phyloP scores from a whole-genome alignment of 169 alveolate species.

The Babesia sp. region DNA sequence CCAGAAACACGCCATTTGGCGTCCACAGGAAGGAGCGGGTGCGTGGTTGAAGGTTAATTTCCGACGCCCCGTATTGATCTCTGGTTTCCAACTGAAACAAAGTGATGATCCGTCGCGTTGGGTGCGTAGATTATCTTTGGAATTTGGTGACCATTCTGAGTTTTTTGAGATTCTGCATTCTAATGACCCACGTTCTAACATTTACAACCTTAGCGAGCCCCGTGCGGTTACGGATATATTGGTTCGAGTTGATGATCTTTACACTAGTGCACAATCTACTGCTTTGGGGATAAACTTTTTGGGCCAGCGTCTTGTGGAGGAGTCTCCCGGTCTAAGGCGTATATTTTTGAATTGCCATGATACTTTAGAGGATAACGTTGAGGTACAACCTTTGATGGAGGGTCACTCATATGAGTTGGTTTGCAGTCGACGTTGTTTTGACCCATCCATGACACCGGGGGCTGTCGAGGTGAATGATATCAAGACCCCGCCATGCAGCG shows the following conservation, averaged over 20 bases:
- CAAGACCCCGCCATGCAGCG: slow-evolving; percentile 26
- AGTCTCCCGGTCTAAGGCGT: slow-evolving; percentile 12
- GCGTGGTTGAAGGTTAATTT: slow-evolving; percentile 62
- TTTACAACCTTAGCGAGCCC: slow-evolving; percentile 66
- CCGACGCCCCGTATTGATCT: slow-evolving; percentile 67
- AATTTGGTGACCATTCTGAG: slow-evolving; percentile 64
- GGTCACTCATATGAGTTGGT: slow-evolving; percentile 28
- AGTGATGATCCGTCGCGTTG: slow-evolving; percentile 71
- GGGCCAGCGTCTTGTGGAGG: slow-evolving; percentile 24
- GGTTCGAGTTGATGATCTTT: slow-evolving; percentile 24
- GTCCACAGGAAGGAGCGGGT: slow-evolving; percentile 65
- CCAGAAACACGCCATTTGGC: slow-evolving; percentile 68
- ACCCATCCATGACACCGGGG: background rate
- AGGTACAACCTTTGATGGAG: slow-evolving; percentile 26
- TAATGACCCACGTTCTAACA: slow-evolving; percentile 56
- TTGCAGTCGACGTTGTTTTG: slow-evolving; percentile 13
- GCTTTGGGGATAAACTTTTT: slow-evolving; percentile 23
- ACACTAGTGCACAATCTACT: slow-evolving; percentile 18
- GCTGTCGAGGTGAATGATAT: background rate
- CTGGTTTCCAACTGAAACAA: slow-evolving; percentile 67
- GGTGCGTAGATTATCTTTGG: slow-evolving; percentile 70
- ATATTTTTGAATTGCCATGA: slow-evolving; percentile 25
- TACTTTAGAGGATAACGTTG: slow-evolving; percentile 18
- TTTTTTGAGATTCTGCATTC: slow-evolving; percentile 69
- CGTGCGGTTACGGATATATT: slow-evolving; percentile 46